phyloP scores from a whole-genome alignment of 148 eudicot species.

The Pouteria glomerata region DNA sequence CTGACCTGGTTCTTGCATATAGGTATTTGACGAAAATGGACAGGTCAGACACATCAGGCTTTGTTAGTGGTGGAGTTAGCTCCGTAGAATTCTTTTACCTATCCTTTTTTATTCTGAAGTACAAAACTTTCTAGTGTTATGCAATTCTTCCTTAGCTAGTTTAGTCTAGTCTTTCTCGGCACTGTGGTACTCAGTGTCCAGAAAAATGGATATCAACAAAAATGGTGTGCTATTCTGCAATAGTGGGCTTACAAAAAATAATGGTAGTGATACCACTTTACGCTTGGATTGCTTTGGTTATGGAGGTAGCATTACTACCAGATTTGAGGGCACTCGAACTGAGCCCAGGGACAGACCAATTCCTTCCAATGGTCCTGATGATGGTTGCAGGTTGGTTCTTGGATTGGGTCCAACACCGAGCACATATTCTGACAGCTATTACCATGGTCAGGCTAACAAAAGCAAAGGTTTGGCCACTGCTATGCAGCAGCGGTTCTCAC shows the following conservation, averaged over 20 bases:
- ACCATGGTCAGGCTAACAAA: constrained; percentile 17
- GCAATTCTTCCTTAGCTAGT: constrained; percentile 22
- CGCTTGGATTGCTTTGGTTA: constrained; percentile 74
- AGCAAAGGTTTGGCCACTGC: constrained; percentile 28
- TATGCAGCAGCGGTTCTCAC: constrained; percentile 24
- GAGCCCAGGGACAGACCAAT: constrained; percentile 15
- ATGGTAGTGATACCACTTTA: constrained; percentile 64
- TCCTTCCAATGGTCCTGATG: constrained; percentile 39
- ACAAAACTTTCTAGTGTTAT: constrained; percentile 18
- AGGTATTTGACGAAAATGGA: constrained; percentile 43
- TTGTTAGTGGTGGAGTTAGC: constrained; percentile 75
- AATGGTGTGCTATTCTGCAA: constrained; percentile 24
- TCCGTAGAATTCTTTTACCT: constrained; percentile 26
- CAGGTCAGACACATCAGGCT: constrained; percentile 77
- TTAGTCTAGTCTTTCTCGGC: constrained; percentile 9
- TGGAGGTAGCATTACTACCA: constrained; percentile 30
- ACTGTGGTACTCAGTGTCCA: constrained; percentile 14
- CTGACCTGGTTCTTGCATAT: background rate
- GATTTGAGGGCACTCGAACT: constrained; percentile 21
- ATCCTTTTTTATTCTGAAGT: constrained; percentile 25
- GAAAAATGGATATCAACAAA: constrained; percentile 47
- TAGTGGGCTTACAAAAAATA: constrained; percentile 28
- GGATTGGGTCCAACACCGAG: constrained; percentile 84
- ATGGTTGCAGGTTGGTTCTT: constrained; percentile 85
- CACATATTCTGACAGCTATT: constrained; percentile 32